Evolutionary conservation across 2,329 filamentous ascomycete genomes (phyloP).

Genomic region (Pseudocercospora macadamiae): DNA sequence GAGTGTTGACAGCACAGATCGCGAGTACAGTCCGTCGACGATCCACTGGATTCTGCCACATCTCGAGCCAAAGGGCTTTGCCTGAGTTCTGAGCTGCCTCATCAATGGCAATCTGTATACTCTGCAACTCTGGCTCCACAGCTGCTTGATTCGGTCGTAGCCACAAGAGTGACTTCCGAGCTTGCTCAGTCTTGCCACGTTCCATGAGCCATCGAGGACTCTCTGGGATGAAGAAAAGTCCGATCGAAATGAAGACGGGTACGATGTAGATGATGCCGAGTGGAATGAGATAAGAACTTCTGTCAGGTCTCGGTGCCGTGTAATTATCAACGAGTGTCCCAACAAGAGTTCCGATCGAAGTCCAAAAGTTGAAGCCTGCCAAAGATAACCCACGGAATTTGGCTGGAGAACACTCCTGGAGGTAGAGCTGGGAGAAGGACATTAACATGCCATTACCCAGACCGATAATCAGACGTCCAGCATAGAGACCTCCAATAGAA

Average conservation of each 20-base stretch:
- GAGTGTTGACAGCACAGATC: conserved; percentile 40
- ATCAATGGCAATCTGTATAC: conserved; percentile 41
- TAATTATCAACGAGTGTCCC: conserved; percentile 28
- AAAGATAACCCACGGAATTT: conserved; percentile 45
- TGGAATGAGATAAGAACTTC: conserved; percentile 47
- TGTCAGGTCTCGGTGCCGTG: conserved; percentile 31
- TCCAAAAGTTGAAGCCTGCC: conserved; percentile 51
- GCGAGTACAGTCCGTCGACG: conserved; percentile 41
- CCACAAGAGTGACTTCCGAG: conserved; percentile 40
- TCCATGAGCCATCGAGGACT: conserved; percentile 37
- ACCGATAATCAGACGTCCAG: conserved; percentile 28
- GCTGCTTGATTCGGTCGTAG: conserved; percentile 23
- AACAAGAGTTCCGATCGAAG: conserved; percentile 46
- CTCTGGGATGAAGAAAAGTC: conserved; percentile 40
- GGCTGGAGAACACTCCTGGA: conserved; percentile 38
- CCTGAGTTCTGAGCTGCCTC: conserved; percentile 37
- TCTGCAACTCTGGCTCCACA: conserved; percentile 25
- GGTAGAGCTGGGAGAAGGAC: conserved; percentile 45
- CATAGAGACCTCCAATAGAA: conserved; percentile 35
- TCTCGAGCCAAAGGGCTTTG: conserved; percentile 39
- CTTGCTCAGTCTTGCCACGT: conserved; percentile 32
- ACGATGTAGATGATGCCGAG: conserved; percentile 48
- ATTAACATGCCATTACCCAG: conserved; percentile 31
- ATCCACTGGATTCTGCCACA: conserved; percentile 41
- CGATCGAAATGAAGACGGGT: conserved; percentile 43